Percentiles rank a stretch among this genome's conserved stretches.
These are phyloP conservation scores for Abrus pulchellus DNA, from an alignment of 306 rosid species.

Conservation along the genomic window DNA sequence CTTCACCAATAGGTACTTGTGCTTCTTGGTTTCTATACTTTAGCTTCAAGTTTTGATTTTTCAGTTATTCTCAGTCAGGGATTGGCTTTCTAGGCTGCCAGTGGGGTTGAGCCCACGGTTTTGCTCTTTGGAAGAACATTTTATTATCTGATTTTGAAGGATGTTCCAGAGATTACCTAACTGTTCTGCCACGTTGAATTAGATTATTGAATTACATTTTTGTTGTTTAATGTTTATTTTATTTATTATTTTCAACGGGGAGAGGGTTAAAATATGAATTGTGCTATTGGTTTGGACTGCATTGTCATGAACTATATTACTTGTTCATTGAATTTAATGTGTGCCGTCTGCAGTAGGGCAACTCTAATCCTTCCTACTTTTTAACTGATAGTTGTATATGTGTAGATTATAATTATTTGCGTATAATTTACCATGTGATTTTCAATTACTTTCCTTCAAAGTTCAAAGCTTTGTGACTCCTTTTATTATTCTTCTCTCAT, in stretches of 20 bases:
- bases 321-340: not conserved
- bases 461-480: not conserved
- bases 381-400: not conserved
- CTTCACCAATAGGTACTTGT: constrained; percentile 76
- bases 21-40: constrained; percentile 49
- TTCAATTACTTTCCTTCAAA: constrained; percentile 18
- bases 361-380: constrained; percentile 11
- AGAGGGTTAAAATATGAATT: constrained; percentile 2
- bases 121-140: constrained; percentile 4
- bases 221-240: not conserved
- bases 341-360: constrained; percentile 28
- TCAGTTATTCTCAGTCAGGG: not conserved
- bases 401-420: not conserved
- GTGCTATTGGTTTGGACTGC: constrained; percentile 34
- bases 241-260: not conserved
- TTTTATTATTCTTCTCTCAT: constrained; percentile 25
- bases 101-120: constrained; percentile 22
- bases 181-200: constrained; percentile 23
- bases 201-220: not conserved
- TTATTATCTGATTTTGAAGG: constrained; percentile 1
- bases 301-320: constrained; percentile 1
- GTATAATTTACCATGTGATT: constrained; percentile 2
- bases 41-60: constrained; percentile 38
- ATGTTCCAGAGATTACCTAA: constrained; percentile 17
- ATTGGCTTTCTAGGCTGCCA: constrained; percentile 35